Evolutionary conservation across 352 stramenopile genomes (phyloP), one percentile per base, ranked within the genome.

Genomic region (Elongisporangium prolatum): DNA sequence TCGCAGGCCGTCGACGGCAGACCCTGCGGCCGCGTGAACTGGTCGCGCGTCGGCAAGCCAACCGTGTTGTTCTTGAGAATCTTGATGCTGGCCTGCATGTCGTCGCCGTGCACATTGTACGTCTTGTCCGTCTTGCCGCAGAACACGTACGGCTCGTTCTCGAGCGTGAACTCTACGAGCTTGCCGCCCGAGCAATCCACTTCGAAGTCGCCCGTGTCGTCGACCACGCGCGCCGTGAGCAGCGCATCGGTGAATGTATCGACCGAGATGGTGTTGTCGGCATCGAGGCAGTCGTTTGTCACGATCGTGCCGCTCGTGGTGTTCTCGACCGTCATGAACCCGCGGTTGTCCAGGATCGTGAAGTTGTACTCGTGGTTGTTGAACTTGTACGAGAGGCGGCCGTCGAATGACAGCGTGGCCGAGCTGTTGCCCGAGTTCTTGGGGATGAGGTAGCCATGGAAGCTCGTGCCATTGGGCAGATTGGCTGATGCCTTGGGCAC

Each of bases 111-210:
- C 11, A 69, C 25, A 20, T 68, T 56, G 10, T 57, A 48, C 5
- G 69, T 55, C 16, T 67, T 68, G 48, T 44, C 34, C 34, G 14
- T 44, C 48, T 37, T 59, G 20, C 55, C 60, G 55, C 71, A 79
- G 40, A 76, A 69, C 28, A 79, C 71, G 54, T 60, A 79, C 21
- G 67, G 50, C 58, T 76, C 71, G 44, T 64, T 53, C n/a, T 68
- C 64, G 38, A 79, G 72, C 18, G 50, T 54, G 14, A 76, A 48
- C 21, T 75, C 54, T 13, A 76, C 61, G 18, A 79, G 65, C 25
- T 72, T 62, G 48, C 65, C 65, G 49, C 55, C 40, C 0, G 44
- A 17, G 37, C 67, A 68, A 1, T 48, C 9, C 3, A 70, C 51
- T 16, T 55, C 38, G n/a, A 68, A 64, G 49, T 52, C 54, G 28